phyloP scores from a whole-genome alignment of 108 stramenopile species.

The Nitzschia sp. region DNA sequence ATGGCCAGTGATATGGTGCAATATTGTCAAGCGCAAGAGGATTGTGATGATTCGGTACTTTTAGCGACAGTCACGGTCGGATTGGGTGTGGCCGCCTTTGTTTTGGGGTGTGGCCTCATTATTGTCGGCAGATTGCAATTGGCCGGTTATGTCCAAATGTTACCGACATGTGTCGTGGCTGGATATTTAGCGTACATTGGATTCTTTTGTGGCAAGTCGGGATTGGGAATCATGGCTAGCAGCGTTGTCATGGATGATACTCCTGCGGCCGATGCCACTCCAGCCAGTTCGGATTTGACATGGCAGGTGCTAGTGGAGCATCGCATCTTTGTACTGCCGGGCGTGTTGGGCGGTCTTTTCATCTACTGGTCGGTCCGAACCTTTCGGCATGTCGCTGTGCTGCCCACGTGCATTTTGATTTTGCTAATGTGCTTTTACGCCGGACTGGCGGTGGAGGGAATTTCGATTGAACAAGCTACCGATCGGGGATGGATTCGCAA shows the following conservation, averaged over 20 bases:
- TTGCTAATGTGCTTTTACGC: slow-evolving; percentile 83
- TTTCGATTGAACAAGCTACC: slow-evolving; percentile 69
- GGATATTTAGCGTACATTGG: slow-evolving; percentile 99
- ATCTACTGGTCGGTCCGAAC: slow-evolving; percentile 75
- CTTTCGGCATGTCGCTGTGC: slow-evolving; percentile 75
- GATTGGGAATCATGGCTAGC: slow-evolving; percentile 76
- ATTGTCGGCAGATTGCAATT: slow-evolving; percentile 79
- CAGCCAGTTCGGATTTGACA: neutral
- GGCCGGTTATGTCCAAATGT: slow-evolving; percentile 89
- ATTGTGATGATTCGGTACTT: slow-evolving; percentile 51
- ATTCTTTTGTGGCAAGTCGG: slow-evolving; percentile 94
- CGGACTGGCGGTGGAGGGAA: slow-evolving; percentile 51
- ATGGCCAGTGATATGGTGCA: slow-evolving; percentile 85
- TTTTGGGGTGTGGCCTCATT: slow-evolving; percentile 83
- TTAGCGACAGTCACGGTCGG: slow-evolving; percentile 82
- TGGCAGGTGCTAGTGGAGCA: slow-evolving; percentile 39
- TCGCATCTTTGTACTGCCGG: slow-evolving; percentile 71
- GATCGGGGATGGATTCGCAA: slow-evolving; percentile 80
- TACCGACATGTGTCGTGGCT: slow-evolving; percentile 94
- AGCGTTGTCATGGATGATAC: neutral
- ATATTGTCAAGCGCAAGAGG: slow-evolving; percentile 35
- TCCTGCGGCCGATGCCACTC: neutral
- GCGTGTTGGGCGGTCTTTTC: slow-evolving; percentile 74
- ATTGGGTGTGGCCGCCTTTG: slow-evolving; percentile 78
- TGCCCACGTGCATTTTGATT: slow-evolving; percentile 80